Base-by-base conservation (phyloP, 148 eudicot genomes). In the Camellia sinensis region DNA sequence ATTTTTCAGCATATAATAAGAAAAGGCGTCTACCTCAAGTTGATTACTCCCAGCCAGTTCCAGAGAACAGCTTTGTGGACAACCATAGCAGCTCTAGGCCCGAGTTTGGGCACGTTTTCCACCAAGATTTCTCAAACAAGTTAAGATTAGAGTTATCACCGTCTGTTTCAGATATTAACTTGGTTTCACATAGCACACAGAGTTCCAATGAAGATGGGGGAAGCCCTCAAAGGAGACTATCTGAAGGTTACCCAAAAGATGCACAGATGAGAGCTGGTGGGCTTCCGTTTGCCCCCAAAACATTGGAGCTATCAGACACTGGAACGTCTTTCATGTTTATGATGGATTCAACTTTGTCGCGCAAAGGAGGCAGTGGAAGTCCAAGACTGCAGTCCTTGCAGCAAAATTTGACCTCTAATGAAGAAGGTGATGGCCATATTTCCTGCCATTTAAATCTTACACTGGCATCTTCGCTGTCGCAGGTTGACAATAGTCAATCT, bases 391-490 rank as follows among this genome's bases (percentile, higher is more conserved):
- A 76, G 74, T 79, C 91, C 19, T 82, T 83, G 84, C 91, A 88
- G 73, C 85, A 74, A 73, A 86, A 78, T 81, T 57, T 86, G 75
- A 77, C 81, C 73, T 74, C 85, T 8, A 59, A 87, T 68, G 93
- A 91, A 83, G 93, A 90, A 81, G 80, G 86, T 64, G 98, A 94
- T 68, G 89, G 82, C 60, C 80, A 79, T 60, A 78, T 90, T 43
- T 91, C 92, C 66, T 91, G 95, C 86, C 95, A 89, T 45, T 82
- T 95, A 81, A 91, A 95, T 82, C 97, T 95, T 74, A 83, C 92
- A 12, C 84, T 95, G 67, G 94, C 98, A 79, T 93, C 97, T 79
- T 89, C 92, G 66, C 82, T 88, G 10, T 79, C 88, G 59, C 91
- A 77, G 76, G 86, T 80, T 72, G 84, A 80, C 77, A 85, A 83